Base-by-base conservation (phyloP, 352 stramenopile genomes). In the Pythium myriotylum region DNA sequence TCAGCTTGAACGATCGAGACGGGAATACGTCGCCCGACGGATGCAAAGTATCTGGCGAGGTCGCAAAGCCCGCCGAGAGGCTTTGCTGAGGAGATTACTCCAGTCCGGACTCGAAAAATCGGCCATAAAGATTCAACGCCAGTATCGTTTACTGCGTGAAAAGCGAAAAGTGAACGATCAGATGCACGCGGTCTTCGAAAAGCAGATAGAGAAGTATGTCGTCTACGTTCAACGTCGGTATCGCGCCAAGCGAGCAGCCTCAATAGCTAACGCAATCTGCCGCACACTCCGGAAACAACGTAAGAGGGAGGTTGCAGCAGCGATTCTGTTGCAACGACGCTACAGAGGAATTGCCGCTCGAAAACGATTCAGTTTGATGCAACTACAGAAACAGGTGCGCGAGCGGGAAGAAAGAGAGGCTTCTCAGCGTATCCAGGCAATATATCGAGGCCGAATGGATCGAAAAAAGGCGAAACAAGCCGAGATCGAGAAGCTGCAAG, bases 11-110 rank as follows among this genome's bases (percentile, higher is more conserved):
- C 67, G 76, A 10, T 67, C 76, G 0, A 55, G 66, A 14, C 70
- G 70, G 0, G 42, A 81, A 23, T 76, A 72, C 53, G 81, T 91
- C 0, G 73, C 74, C 41, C 63, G 78, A 0, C 65, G 59, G 5
- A 51, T 94, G n/a, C 84, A 94, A 46, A 90, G 77, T 49, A 62
- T 85, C 19, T 94, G 82, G 82, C 72, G 84, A 35, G 82, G 79
- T 0, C 72, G 79, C 1, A 64, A 77, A 40, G 76, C 72, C 5
- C 68, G 81, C 10, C 75, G 81, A 53, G 57, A 82, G 47, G 67
- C 76, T 7, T 26, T 89, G 26, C 24, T 94, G 9, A 54, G 66
- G 16, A 77, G 73, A 52, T 62, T 90, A 26, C 72, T 88, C 19
- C 54, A 68, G 1, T 78, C 69, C 1, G 76, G 74, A 12, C 49